Evolutionary conservation across 768 basidiomycete species (phyloP), one percentile per base, ranked within the genome.

Genomic region (Amanita pallidorosea): DNA sequence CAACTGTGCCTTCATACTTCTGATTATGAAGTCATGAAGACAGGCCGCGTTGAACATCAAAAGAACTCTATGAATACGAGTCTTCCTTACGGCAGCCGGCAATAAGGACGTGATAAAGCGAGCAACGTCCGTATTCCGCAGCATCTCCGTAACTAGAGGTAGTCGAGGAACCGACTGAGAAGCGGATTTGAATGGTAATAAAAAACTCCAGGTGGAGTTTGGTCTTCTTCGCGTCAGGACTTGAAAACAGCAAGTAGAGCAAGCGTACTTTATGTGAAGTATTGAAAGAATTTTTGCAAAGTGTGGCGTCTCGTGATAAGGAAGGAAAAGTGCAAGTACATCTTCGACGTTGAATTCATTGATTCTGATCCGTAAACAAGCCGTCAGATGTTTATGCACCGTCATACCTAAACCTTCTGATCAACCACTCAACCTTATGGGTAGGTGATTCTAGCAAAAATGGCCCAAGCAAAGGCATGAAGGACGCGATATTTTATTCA

Each of bases 261-360:
- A 23, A 18, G 68, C 80, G 22, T 56, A 88, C 87, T 75, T 72
- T 51, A 91, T 76, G 58, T 84, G 78, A 48, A 97, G 68, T 58
- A 99, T 91, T 2, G 87, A 80, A 22, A 96, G 72, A 75, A 97
- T 89, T 58, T 96, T 95, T 7, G 85, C 77, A 65, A 98, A 98
- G 63, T 97, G 92, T 0, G 88, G 83, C 4, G 94, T 88, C 57
- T 94, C 90, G 60, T 98, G 92, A 62, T 95, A 97, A 0, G 96
- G 96, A 27, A 97, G 68, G 66, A 98, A 98, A 20, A 92, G 70
- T 7, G 82, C 67, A 5, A 98, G 73, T 23, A 93, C 61, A 20
- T 77, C 74, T 49, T 85, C 77, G 49, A 94, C 74, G 59, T 98
- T 96, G 70, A 97, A 92, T 63, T 98, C 93, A 61, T 97, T 77